phyloP scores from a whole-genome alignment of 2,329 filamentous ascomycete species.

The Fusarium guadeloupense region DNA sequence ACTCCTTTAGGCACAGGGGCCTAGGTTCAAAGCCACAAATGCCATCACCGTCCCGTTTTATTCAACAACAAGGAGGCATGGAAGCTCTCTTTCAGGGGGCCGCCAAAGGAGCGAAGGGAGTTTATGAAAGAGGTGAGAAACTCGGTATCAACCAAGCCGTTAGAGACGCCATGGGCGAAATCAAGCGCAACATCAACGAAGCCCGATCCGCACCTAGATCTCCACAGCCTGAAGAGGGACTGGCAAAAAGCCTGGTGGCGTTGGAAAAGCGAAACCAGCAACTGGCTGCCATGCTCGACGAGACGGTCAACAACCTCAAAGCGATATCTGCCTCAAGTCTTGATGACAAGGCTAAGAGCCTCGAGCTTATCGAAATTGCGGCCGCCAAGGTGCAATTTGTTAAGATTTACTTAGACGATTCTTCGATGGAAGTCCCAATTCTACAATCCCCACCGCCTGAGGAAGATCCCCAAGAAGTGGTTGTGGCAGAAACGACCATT shows the following conservation, averaged over 20 bases:
- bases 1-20: conserved; percentile 53
- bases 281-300: conserved; percentile 73
- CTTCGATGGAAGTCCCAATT: conserved; percentile 59
- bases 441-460: conserved; percentile 31
- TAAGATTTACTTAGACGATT: conserved; percentile 68
- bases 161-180: conserved; percentile 82
- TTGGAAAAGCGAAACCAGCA: conserved; percentile 73
- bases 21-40: conserved; percentile 57
- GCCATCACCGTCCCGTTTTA: conserved; percentile 57
- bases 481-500: conserved; percentile 18
- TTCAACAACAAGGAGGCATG: conserved; percentile 68
- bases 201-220: conserved; percentile 56
- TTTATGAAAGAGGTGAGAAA: conserved; percentile 77
- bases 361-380: conserved; percentile 66
- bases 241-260: conserved; percentile 53
- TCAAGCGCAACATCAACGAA: conserved; percentile 78
- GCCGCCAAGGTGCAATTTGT: conserved; percentile 72
- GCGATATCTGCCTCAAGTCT: conserved; percentile 62
- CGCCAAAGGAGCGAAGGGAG: conserved; percentile 77
- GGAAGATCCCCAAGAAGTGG: conserved; percentile 21
- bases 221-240: conserved; percentile 49
- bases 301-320: conserved; percentile 71
- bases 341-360: conserved; percentile 58
- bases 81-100: conserved; percentile 80
- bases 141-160: conserved; percentile 83